These are phyloP conservation scores for Solanum lycopersicoides DNA, from an alignment of 257 asterid species.

Conservation along the genomic window DNA sequence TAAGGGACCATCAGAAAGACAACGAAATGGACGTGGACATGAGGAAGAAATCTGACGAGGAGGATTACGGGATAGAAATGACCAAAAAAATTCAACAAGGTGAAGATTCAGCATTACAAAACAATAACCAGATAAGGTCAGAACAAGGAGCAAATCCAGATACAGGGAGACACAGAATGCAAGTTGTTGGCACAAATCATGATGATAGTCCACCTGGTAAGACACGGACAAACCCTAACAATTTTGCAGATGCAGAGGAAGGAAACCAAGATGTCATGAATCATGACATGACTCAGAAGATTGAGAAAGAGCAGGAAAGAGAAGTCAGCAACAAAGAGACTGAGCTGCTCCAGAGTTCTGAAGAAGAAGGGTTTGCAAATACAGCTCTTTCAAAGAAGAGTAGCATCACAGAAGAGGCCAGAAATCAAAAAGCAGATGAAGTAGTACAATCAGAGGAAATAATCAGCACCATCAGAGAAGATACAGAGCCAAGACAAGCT, in stretches of 20 bases:
- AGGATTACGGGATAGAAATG: neutral
- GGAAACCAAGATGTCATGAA: neutral
- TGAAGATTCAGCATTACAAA: neutral
- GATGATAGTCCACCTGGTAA: neutral
- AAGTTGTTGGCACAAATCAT: neutral
- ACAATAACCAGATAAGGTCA: neutral
- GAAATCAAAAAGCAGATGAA: neutral
- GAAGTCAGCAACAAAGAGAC: neutral
- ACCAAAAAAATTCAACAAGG: neutral
- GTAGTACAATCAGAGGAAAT: neutral
- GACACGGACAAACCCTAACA: neutral
- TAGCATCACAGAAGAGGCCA: neutral
- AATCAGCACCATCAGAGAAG: neutral
- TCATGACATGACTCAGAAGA: neutral
- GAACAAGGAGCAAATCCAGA: neutral
- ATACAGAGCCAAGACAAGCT: neutral
- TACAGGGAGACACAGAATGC: neutral
- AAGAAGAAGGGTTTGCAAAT: neutral
- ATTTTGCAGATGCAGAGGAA: neutral
- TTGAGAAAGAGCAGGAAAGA: neutral
- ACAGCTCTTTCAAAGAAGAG: neutral
- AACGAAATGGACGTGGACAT: neutral
- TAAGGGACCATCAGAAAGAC: neutral
- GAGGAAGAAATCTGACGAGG: neutral
- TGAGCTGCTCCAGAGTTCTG: neutral